Conservation (phyloP, 208 protist species). For the Leishmania guyanensis region DNA sequence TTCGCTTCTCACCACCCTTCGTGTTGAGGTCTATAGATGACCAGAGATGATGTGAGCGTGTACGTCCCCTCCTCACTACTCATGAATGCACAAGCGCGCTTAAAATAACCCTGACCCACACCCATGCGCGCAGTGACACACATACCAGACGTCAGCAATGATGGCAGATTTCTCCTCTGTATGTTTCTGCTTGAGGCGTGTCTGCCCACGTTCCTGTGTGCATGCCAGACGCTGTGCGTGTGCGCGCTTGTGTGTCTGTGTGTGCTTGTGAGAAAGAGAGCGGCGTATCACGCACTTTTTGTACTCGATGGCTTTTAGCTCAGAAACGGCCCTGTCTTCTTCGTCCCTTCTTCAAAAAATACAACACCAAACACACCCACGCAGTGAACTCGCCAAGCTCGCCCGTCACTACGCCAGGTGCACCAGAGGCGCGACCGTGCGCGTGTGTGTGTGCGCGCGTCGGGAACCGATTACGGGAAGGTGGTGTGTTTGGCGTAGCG, state of each 20-base stretch:
- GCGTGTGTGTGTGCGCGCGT: background rate
- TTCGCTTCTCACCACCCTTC: constrained; percentile 9
- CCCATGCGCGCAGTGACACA: background rate
- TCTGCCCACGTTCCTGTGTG: background rate
- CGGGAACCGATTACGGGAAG: background rate
- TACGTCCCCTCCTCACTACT: background rate
- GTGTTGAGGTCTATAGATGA: constrained; percentile 3
- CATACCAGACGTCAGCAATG: no score
- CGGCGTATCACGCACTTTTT: background rate
- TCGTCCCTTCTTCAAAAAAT: background rate
- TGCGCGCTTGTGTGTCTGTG: background rate
- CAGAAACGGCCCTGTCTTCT: background rate
- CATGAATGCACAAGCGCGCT: background rate
- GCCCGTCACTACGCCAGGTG: background rate
- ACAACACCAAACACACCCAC: background rate
- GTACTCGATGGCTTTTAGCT: background rate
- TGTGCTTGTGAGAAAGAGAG: background rate
- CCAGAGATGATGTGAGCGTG: background rate
- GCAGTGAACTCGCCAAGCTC: background rate
- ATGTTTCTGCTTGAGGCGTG: background rate
- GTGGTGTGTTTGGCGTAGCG: background rate
- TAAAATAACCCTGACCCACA: background rate
- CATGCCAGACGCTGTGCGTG: background rate
- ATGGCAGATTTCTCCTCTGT: background rate
- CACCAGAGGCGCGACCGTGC: background rate